Evolutionary conservation across 164 flowering plant genomes (phyloP).

Genomic region (Magnolia kwangsiensis): DNA sequence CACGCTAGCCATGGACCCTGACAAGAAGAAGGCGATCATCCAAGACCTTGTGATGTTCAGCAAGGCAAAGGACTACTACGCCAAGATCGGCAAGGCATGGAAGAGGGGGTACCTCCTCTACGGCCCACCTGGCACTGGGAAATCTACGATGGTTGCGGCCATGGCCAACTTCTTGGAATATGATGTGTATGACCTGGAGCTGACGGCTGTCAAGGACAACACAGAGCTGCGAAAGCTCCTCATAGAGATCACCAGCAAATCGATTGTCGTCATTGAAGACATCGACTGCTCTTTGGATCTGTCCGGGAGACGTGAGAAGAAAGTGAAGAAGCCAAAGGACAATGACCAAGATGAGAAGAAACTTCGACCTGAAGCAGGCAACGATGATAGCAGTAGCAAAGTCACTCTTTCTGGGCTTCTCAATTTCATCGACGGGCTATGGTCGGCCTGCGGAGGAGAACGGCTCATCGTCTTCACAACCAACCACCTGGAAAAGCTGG

Average conservation of each 20-base stretch:
- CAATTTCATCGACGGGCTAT: slow-evolving; percentile 69
- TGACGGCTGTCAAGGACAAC: slow-evolving; percentile 54
- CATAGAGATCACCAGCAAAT: slow-evolving; percentile 44
- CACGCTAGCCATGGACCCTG: slow-evolving; percentile 51
- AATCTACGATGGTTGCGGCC: slow-evolving; percentile 67
- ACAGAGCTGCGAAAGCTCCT: slow-evolving; percentile 50
- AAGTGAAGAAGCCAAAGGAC: slow-evolving; percentile 16
- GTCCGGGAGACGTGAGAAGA: slow-evolving; percentile 47
- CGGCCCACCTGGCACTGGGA: slow-evolving; percentile 70
- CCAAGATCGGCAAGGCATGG: slow-evolving; percentile 56
- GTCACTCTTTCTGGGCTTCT: slow-evolving; percentile 69
- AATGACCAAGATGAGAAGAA: slow-evolving; percentile 24
- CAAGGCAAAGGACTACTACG: slow-evolving; percentile 48
- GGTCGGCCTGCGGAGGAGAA: slow-evolving; percentile 71
- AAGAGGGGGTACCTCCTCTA: slow-evolving; percentile 63
- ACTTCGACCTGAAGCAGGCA: slow-evolving; percentile 6
- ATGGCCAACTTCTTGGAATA: slow-evolving; percentile 58
- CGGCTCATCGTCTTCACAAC: slow-evolving; percentile 65
- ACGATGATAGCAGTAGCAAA: slow-evolving; percentile 35
- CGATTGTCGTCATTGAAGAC: slow-evolving; percentile 62
- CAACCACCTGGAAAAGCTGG: slow-evolving; percentile 52
- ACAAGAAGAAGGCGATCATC: slow-evolving; percentile 46
- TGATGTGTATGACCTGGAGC: slow-evolving; percentile 65
- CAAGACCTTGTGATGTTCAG: slow-evolving; percentile 45
- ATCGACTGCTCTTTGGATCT: slow-evolving; percentile 74